A percentile compares a stretch with the other conserved stretches of the same genome.
Evolutionary conservation across 2,329 filamentous ascomycete genomes (phyloP).

Genomic region (Verticillium longisporum): DNA sequence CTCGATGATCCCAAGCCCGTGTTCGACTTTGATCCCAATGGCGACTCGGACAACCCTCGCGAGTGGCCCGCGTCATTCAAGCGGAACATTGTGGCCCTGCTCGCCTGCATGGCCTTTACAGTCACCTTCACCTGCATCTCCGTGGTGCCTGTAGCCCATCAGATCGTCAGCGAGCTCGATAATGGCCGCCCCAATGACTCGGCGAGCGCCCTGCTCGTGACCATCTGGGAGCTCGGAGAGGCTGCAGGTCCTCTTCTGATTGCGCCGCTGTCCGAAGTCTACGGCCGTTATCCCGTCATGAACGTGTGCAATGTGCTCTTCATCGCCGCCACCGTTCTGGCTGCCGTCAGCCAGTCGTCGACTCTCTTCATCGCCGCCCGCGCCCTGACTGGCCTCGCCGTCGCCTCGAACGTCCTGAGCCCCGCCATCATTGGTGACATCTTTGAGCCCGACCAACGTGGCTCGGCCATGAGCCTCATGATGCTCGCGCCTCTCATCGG

Average conservation of each 20-base stretch:
- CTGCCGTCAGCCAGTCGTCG: conserved; percentile 37
- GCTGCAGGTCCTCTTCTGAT: conserved; percentile 53
- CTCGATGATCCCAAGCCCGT: not conserved
- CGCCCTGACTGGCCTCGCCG: conserved; percentile 53
- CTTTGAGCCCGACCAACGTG: conserved; percentile 49
- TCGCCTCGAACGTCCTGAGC: conserved; percentile 56
- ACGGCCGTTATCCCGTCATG: conserved; percentile 48
- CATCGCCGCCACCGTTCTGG: conserved; percentile 38
- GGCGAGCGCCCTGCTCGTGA: conserved; percentile 56
- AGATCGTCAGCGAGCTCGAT: conserved; percentile 42
- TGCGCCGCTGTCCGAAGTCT: conserved; percentile 56
- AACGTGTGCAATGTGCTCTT: conserved; percentile 45
- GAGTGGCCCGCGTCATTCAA: conserved; percentile 47
- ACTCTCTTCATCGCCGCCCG: conserved; percentile 45
- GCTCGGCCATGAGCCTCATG: conserved; percentile 50
- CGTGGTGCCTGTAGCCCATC: conserved; percentile 44
- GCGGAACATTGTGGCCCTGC: conserved; percentile 43
- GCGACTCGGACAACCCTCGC: conserved; percentile 33
- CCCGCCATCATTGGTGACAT: conserved; percentile 60
- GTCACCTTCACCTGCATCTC: conserved; percentile 53
- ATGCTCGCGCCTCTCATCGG: conserved; percentile 51
- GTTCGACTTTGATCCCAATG: conserved; percentile 11
- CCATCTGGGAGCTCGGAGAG: conserved; percentile 64
- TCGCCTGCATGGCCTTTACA: conserved; percentile 49
- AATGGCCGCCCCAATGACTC: conserved; percentile 31